Evolutionary conservation across 768 basidiomycete species (phyloP).

Genomic region (Suillus subalutaceus): DNA sequence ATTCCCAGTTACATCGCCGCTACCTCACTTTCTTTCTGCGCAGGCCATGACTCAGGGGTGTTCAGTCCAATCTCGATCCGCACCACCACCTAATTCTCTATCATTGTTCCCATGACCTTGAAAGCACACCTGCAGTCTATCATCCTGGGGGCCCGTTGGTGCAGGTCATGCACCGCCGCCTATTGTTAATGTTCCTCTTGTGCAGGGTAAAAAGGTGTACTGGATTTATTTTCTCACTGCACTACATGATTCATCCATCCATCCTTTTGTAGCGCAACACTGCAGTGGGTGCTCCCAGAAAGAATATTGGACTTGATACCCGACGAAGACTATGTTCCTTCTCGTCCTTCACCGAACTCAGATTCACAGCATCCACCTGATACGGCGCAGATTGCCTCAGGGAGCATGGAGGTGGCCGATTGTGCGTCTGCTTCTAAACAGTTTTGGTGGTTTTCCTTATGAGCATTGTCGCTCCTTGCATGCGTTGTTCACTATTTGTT

Average conservation of each 20-base stretch:
- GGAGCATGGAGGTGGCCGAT: neutral
- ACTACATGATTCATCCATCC: neutral
- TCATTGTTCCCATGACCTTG: too few relatives aligned
- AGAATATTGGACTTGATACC: neutral
- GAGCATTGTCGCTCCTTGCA: neutral
- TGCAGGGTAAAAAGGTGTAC: too few relatives aligned
- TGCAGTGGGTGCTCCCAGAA: neutral
- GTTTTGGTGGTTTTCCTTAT: neutral
- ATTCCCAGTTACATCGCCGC: too few relatives aligned
- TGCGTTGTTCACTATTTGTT: neutral
- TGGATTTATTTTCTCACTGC: neutral
- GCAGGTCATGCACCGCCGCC: too few relatives aligned
- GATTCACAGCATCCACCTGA: neutral
- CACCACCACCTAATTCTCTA: too few relatives aligned
- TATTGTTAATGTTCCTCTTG: too few relatives aligned
- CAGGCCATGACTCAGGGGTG: too few relatives aligned
- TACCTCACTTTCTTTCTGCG: too few relatives aligned
- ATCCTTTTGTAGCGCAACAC: neutral
- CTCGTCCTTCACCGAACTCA: neutral
- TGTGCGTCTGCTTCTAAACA: neutral
- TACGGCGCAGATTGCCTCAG: too few relatives aligned
- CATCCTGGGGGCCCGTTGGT: too few relatives aligned
- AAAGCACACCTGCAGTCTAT: too few relatives aligned
- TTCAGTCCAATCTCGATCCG: too few relatives aligned
- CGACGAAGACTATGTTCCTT: neutral